phyloP scores from a whole-genome alignment of 1,284 basidiomycete genomes.

The Trametes versicolor region DNA sequence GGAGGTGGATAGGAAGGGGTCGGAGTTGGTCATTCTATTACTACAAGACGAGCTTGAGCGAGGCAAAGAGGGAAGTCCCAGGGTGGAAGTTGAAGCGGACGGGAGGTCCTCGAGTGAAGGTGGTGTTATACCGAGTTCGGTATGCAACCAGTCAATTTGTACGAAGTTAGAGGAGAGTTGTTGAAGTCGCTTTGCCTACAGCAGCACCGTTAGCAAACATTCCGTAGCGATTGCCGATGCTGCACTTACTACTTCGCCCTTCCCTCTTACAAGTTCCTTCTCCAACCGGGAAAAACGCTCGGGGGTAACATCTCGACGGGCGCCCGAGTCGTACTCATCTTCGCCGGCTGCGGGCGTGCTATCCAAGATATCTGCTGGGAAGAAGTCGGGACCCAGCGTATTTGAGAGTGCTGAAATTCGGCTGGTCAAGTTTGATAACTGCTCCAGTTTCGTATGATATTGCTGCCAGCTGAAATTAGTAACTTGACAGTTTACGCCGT shows the following conservation, averaged over 20 bases:
- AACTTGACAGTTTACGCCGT: too few relatives aligned
- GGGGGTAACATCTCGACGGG: constrained; percentile 75
- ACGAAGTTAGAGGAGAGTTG: constrained; percentile 70
- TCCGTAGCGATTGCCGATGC: too few relatives aligned
- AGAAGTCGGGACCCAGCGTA: constrained; percentile 71
- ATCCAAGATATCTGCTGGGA: constrained; percentile 63
- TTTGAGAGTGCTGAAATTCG: constrained; percentile 66
- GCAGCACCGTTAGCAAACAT: neutral
- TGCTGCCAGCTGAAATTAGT: constrained; percentile 45
- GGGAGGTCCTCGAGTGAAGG: constrained; percentile 59
- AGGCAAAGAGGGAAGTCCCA: constrained; percentile 47
- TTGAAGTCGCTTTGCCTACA: constrained; percentile 71
- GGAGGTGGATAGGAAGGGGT: constrained; percentile 62
- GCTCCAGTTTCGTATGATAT: constrained; percentile 84
- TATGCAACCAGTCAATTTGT: constrained; percentile 83
- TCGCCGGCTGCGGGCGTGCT: constrained; percentile 55
- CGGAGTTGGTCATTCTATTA: constrained; percentile 40
- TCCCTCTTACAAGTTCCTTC: constrained; percentile 82
- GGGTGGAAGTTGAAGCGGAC: constrained; percentile 53
- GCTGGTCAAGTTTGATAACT: constrained; percentile 70
- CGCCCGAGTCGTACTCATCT: constrained; percentile 49
- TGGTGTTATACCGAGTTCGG: constrained; percentile 76
- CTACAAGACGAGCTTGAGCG: constrained; percentile 52
- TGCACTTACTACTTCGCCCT: constrained; percentile 77
- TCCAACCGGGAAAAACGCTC: constrained; percentile 82